Conservation (phyloP, 495 filamentous ascomycete species). For the Neurospora sublineolata region DNA sequence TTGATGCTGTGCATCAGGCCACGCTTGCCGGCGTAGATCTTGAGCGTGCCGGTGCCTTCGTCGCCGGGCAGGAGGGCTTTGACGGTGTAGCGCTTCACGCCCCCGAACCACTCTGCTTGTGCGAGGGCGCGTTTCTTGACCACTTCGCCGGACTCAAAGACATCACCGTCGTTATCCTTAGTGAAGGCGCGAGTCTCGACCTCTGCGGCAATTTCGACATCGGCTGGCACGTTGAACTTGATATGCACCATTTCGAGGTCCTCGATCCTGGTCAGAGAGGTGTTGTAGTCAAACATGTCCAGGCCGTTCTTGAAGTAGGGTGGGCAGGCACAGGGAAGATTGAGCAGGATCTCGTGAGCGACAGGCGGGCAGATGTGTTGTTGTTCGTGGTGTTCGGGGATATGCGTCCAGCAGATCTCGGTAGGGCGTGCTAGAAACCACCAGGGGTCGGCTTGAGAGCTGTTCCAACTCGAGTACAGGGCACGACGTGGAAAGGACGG, state of each 20-base stretch:
- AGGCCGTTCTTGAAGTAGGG: conserved; percentile 74
- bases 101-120: conserved; percentile 82
- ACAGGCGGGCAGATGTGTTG: conserved; percentile 90
- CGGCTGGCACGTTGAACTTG: conserved; percentile 71
- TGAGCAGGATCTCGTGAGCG: conserved; percentile 67
- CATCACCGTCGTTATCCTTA: conserved; percentile 76
- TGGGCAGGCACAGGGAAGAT: conserved; percentile 74
- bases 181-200: conserved; percentile 74
- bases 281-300: conserved; percentile 81
- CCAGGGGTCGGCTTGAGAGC: conserved; percentile 66
- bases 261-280: conserved; percentile 73
- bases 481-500: conserved; percentile 75
- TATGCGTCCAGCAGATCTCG: conserved; percentile 89
- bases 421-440: conserved; percentile 82
- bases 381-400: conserved; percentile 71
- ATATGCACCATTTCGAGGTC: conserved; percentile 87
- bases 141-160: conserved; percentile 84
- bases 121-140: conserved; percentile 76
- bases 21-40: conserved; percentile 85
- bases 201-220: conserved; percentile 89
- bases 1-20: conserved; percentile 93
- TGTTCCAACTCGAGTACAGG: conserved; percentile 60
- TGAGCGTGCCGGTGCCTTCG: conserved; percentile 76
- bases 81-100: conserved; percentile 79
- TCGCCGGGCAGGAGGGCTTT: conserved; percentile 86